A percentile compares a stretch with the other conserved stretches of the same genome.
phyloP scores from a whole-genome alignment of 2,329 filamentous ascomycete species.

The Fusarium sp. region DNA sequence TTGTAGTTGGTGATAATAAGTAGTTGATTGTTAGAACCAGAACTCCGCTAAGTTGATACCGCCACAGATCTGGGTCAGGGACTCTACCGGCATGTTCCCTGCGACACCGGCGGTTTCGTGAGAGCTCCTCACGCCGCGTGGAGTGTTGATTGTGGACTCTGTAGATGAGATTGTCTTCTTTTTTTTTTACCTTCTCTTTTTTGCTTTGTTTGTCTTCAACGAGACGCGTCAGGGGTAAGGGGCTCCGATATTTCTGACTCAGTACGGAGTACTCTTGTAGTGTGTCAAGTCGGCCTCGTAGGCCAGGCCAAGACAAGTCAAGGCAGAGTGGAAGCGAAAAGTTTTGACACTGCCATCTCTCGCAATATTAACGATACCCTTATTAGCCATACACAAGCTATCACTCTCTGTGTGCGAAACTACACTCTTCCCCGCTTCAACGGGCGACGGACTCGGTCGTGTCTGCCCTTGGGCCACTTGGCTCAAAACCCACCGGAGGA shows the following conservation, averaged over 20 bases:
- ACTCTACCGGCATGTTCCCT: not conserved
- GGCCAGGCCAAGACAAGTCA: not conserved
- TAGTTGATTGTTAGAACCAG: not conserved
- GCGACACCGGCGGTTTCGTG: slow-evolving; percentile 25
- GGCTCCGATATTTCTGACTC: slow-evolving; percentile 4
- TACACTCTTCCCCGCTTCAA: slow-evolving; percentile 27
- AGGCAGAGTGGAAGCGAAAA: not conserved
- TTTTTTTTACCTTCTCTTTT: not conserved
- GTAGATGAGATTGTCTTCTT: not conserved
- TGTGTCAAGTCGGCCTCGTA: not conserved
- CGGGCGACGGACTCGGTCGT: slow-evolving; percentile 12
- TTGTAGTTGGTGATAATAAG: not conserved
- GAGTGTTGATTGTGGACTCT: not conserved
- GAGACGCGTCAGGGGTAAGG: slow-evolving; percentile 16
- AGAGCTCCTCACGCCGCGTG: slow-evolving; percentile 1
- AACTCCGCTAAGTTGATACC: slow-evolving; percentile 9
- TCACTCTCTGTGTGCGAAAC: slow-evolving; percentile 14
- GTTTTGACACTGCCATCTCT: slow-evolving; percentile 5
- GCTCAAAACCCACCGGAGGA: not conserved
- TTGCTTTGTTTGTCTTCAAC: slow-evolving; percentile 12
- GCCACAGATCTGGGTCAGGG: slow-evolving; percentile 10
- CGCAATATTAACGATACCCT: not conserved
- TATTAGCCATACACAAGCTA: slow-evolving; percentile 5
- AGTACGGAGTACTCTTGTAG: not conserved
- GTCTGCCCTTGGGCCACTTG: slow-evolving; percentile 7